Conservation (phyloP, 2,329 filamentous ascomycete species). For the Alternaria ventricosa region DNA sequence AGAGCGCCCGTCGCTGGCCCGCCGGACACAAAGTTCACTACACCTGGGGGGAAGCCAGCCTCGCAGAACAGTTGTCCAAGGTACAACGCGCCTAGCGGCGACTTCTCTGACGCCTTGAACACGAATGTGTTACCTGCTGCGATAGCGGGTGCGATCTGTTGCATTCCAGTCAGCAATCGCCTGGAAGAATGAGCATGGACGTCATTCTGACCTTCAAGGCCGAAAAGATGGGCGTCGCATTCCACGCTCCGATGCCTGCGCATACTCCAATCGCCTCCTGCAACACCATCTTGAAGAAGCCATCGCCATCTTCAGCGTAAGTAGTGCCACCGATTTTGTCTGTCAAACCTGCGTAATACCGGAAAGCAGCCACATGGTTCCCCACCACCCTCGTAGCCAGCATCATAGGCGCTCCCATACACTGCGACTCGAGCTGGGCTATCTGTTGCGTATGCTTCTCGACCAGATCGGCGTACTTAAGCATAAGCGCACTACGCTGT, state of each 20-base stretch:
- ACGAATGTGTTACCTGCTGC: constrained; percentile 43
- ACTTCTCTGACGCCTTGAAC: constrained; percentile 40
- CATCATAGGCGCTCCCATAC: constrained; percentile 22
- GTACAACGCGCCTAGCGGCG: constrained; percentile 28
- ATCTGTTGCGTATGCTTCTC: constrained; percentile 22
- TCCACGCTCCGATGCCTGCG: constrained; percentile 42
- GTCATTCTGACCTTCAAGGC: neutral
- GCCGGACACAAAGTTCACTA: constrained; percentile 47
- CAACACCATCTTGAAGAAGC: neutral
- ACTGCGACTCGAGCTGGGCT: constrained; percentile 18
- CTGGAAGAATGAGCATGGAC: neutral
- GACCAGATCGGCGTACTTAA: constrained; percentile 33
- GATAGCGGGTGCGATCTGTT: constrained; percentile 41
- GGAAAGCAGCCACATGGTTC: neutral
- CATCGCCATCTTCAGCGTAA: constrained; percentile 1
- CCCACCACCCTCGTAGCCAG: constrained; percentile 16
- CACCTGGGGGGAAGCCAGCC: constrained; percentile 48
- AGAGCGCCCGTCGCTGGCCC: constrained; percentile 43
- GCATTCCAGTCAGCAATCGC: constrained; percentile 23
- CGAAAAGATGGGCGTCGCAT: constrained; percentile 26
- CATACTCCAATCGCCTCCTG: constrained; percentile 36
- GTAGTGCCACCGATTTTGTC: constrained; percentile 32
- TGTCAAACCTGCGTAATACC: constrained; percentile 17
- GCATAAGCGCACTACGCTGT: constrained; percentile 32
- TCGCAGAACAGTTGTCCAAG: constrained; percentile 39